Conservation (phyloP, 495 filamentous ascomycete genomes). For the Zalerion maritima region DNA sequence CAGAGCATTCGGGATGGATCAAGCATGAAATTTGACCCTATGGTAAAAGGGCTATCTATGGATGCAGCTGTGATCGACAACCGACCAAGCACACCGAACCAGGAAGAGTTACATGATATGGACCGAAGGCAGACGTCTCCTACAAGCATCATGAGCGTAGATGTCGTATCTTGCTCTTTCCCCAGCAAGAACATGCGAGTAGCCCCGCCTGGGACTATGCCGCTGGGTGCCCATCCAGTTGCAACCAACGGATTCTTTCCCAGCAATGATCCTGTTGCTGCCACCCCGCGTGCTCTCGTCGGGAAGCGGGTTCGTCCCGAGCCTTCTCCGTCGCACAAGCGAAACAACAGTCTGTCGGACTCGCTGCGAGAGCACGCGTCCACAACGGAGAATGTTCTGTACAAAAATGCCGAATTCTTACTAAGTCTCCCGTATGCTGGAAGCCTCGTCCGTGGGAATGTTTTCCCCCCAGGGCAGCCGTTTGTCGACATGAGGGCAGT, state of each 20-base stretch:
- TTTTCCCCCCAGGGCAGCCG: constrained; percentile 61
- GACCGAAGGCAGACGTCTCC: constrained; percentile 29
- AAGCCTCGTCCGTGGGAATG: constrained; percentile 68
- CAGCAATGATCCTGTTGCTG: constrained; percentile 29
- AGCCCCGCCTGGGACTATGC: constrained; percentile 24
- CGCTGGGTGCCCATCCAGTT: constrained; percentile 50
- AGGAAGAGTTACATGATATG: constrained; percentile 6
- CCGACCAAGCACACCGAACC: constrained; percentile 26
- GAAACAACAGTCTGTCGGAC: constrained; percentile 55
- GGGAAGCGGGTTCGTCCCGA: constrained; percentile 36
- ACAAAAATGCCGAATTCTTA: constrained; percentile 40
- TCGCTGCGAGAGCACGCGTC: constrained; percentile 62
- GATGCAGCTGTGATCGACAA: constrained; percentile 24
- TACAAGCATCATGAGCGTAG: constrained; percentile 36
- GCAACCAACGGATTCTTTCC: constrained; percentile 34
- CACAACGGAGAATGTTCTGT: constrained; percentile 30
- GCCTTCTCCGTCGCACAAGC: constrained; percentile 26
- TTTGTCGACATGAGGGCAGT: constrained; percentile 60
- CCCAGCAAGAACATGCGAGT: constrained; percentile 46
- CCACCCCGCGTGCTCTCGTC: constrained; percentile 35
- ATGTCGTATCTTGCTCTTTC: constrained; percentile 72
- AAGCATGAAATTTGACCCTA: too few species aligned
- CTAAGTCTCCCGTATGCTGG: constrained; percentile 58
- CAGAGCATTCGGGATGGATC: too few species aligned
- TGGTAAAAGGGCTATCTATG: too few species aligned